These are phyloP conservation scores for Ceratocystis eucalypticola DNA, from an alignment of 2,329 filamentous ascomycete genomes.

Conservation along the genomic window DNA sequence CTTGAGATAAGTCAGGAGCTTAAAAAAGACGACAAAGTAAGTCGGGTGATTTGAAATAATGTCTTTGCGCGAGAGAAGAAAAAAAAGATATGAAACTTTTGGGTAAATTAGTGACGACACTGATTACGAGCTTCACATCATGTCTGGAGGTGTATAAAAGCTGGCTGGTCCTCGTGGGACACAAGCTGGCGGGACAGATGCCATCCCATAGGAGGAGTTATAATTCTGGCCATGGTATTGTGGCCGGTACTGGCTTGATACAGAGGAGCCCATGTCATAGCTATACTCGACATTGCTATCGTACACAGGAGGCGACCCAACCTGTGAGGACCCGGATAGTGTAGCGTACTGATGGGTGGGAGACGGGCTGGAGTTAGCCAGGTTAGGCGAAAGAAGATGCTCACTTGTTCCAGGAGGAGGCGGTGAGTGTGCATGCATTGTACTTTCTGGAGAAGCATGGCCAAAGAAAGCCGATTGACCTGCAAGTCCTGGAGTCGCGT, in stretches of 20 bases:
- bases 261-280: not conserved
- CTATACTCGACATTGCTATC: slow-evolving; percentile 2
- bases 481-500: not conserved
- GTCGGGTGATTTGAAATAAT: too few species aligned
- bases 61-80: too few species aligned
- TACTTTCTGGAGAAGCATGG: not conserved
- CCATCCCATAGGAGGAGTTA: slow-evolving; percentile 1
- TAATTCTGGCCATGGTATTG: not conserved
- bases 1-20: not conserved
- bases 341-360: slow-evolving; percentile 2
- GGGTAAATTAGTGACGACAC: not conserved
- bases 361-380: not conserved
- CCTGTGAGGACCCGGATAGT: not conserved
- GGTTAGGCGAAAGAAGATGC: not conserved
- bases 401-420: not conserved
- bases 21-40: too few species aligned
- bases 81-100: too few species aligned
- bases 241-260: not conserved
- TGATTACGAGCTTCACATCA: not conserved
- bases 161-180: not conserved
- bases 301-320: not conserved
- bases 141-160: slow-evolving; percentile 1
- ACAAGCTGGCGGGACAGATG: slow-evolving; percentile 1
- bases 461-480: slow-evolving; percentile 3
- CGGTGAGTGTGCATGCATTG: not conserved